phyloP scores from a whole-genome alignment of 352 stramenopile genomes.

The Achlya hypogyna region DNA sequence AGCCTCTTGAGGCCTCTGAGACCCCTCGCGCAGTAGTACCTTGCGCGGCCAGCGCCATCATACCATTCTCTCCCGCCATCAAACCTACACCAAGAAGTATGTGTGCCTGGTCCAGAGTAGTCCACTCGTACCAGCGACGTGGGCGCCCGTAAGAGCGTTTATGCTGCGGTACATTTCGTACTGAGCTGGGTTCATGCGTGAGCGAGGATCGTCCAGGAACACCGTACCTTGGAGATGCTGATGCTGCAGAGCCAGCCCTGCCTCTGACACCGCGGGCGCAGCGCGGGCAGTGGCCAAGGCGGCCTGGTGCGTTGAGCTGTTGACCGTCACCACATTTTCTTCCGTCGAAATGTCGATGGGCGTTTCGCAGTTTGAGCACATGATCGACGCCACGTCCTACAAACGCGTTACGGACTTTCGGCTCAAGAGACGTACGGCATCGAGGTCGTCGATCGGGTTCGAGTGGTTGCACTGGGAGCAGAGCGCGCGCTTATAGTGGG shows the following conservation, averaged over 20 bases:
- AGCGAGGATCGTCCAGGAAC: too few relatives aligned
- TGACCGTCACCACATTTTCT: conserved; percentile 14
- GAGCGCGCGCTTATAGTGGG: conserved; percentile 37
- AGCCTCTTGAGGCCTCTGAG: not conserved
- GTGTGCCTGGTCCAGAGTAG: too few relatives aligned
- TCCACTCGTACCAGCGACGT: too few relatives aligned
- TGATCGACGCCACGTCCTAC: conserved; percentile 9
- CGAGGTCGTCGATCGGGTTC: conserved; percentile 41
- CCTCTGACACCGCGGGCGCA: not conserved
- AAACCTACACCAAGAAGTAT: too few relatives aligned
- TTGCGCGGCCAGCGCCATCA: too few relatives aligned
- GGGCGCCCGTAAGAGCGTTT: too few relatives aligned
- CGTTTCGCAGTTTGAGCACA: conserved; percentile 10
- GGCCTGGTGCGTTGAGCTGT: not conserved
- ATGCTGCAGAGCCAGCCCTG: too few relatives aligned
- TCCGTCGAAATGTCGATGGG: conserved; percentile 1
- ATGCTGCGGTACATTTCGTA: too few relatives aligned
- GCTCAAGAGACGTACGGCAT: conserved; percentile 15
- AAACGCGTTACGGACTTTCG: not conserved
- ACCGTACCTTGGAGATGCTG: too few relatives aligned
- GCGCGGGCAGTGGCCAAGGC: not conserved
- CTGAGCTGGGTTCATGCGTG: too few relatives aligned
- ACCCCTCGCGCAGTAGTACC: not conserved
- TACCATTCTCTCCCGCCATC: too few relatives aligned
- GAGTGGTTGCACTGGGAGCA: conserved; percentile 54